Base-by-base conservation (phyloP, 202 grass and related monocot species). In the Dendrocalamus latiflorus region DNA sequence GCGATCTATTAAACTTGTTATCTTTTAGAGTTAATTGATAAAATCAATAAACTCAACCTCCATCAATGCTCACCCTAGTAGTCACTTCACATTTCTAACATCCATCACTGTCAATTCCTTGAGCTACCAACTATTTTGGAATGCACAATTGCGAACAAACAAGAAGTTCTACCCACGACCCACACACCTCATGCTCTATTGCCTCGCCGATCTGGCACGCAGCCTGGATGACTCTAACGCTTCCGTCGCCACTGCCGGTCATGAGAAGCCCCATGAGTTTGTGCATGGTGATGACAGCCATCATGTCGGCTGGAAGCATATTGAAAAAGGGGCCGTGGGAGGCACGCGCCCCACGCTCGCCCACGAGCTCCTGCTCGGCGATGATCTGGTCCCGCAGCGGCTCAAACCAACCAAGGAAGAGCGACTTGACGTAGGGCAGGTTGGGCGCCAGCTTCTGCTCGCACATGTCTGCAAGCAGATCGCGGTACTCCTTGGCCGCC, bases 201-300 rank as follows among this genome's bases (percentile, higher is more conserved):
- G 93, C 86, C 82, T 98, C 96, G 6, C 96, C 91, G 41, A 98
- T 74, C 53, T 71, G 64, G 24, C 74, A 82, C 0, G 91, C 91
- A 28, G 91, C 95, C 68, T 88, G 90, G 49, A 93, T 87, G 26
- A 98, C 91, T 6, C 89, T 91, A 9, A 93, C 89, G 7, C 87
- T 91, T 20, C 90, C 93, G 22, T 98, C 91, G 8, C 80, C 77
- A n/a, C 41, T 79, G 20, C 95, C 89, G 0, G 72, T 89, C 93
- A 95, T 98, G 33, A 98, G 86, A 57, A 98, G 82, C 10, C 95
- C 92, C 95, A 98, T 98, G 79, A 95, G 64, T 59, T 98, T 95
- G 86, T 98, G 95, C 95, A 98, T 98, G 26, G 93, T 93, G 66
- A 98, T 98, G 37, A 98, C 91, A 0, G 95, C 95, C 93, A 98